Percentiles rank a stretch among this genome's conserved stretches.
phyloP scores from a whole-genome alignment of 208 protist species.

The Trypanosoma boissoni region DNA sequence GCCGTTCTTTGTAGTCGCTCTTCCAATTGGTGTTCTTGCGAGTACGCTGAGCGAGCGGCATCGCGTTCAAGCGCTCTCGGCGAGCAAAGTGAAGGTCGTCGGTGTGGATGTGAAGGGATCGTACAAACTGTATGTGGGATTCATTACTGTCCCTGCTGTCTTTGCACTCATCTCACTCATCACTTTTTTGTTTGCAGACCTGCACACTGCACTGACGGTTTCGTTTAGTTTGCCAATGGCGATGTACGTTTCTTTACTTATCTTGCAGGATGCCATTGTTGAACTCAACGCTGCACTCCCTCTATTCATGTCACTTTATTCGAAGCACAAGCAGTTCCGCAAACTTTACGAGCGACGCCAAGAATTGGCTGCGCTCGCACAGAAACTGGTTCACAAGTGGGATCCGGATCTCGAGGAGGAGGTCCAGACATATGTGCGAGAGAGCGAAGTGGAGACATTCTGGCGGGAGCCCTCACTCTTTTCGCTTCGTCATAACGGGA shows the following conservation, averaged over 20 bases:
- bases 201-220: conserved; percentile 62
- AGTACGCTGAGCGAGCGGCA: conserved; percentile 50
- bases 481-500: conserved; percentile 75
- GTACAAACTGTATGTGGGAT: conserved; percentile 78
- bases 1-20: conserved; percentile 78
- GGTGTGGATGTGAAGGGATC: conserved; percentile 90
- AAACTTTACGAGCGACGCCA: conserved; percentile 82
- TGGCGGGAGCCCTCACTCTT: conserved; percentile 78
- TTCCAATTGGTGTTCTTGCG: conserved; percentile 69
- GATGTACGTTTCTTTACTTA: conserved; percentile 87
- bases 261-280: conserved; percentile 82
- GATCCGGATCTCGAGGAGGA: conserved; percentile 76
- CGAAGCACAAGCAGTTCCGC: conserved; percentile 85
- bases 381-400: conserved; percentile 59
- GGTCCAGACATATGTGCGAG: conserved; percentile 53
- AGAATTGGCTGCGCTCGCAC: conserved; percentile 52
- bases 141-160: conserved; percentile 55
- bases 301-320: conserved; percentile 85
- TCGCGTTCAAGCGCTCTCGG: conserved; percentile 60
- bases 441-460: conserved; percentile 44
- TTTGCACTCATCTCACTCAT: conserved; percentile 60
- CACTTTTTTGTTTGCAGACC: conserved; percentile 58
- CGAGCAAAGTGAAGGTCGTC: conserved; percentile 87
- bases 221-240: conserved; percentile 85
- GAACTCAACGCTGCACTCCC: conserved; percentile 79